Evolutionary conservation across 495 filamentous ascomycete genomes (phyloP), one percentile per base, ranked within the genome.

Genomic region (Lindgomyces ingoldianus): DNA sequence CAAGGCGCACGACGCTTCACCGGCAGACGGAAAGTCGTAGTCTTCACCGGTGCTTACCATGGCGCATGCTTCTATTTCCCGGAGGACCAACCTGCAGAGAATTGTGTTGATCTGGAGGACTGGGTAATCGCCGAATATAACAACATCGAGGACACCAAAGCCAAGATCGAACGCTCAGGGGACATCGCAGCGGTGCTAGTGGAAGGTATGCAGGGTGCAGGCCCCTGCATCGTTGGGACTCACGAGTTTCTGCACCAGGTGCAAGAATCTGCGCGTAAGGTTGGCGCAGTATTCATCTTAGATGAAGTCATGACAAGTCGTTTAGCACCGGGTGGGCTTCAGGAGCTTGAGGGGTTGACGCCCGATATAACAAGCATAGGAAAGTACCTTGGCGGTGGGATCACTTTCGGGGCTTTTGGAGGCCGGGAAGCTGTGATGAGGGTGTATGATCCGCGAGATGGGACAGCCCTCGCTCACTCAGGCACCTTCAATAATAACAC

Each of bases 401-500:
- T 87, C 62, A 75, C 81, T 2, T 84, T 87, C 69, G 86, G 86
- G 0, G 84, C 79, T 0, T 87, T 89, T 72, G 85, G 86, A 0
- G 86, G 86, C 0, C 68, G 79, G 21, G 69, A 69, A 45, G 77
- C 84, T 24, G 74, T 86, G 27, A 84, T 87, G 77, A 67, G 65
- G 0, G 71, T 84, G 26, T 87, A 82, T 71, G 83, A 87, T 64
- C 83, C 83, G 4, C 57, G 74, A 1, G 57, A 61, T 12, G 27
- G 59, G 1, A 59, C 59, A 36, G 47, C 58, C 12, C 22, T 67
- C 2, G 50, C 45, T 3, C 87, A 89, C 60, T 81, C 84, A 0
- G 86, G 87, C 0, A 89, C 86, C 0, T 89, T 87, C 68, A 88
- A 89, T 55, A 89, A 89, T 64, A 89, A 89, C 63, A 79, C 80